A percentile compares a stretch with the other conserved stretches of the same genome.
Evolutionary conservation across 1,139 yeast species (phyloP).

Genomic region (Candida smagusa): DNA sequence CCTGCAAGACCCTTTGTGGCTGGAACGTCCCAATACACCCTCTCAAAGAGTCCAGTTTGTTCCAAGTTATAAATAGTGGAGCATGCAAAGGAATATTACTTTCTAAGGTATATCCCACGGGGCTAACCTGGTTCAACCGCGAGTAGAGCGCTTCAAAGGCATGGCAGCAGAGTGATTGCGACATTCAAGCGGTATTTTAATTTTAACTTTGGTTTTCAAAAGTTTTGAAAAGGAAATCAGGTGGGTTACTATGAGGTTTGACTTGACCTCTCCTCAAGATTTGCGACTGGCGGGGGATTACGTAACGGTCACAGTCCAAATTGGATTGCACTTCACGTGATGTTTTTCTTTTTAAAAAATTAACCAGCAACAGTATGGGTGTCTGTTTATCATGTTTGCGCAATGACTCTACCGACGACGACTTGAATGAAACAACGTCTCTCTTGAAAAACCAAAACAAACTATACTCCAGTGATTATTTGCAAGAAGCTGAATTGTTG

Average conservation of each 20-base stretch:
- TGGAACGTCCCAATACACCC: conserved; percentile 94
- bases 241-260: too few species aligned
- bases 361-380: conserved; percentile 30
- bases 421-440: conserved; percentile 32
- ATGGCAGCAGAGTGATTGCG: conserved; percentile 34
- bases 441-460: conserved; percentile 29
- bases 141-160: conserved; percentile 37
- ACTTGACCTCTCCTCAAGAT: too few species aligned
- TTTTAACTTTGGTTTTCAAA: not conserved
- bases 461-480: conserved; percentile 30
- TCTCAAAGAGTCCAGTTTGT: conserved; percentile 53
- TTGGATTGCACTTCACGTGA: not conserved
- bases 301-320: too few species aligned
- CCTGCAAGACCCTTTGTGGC: conserved; percentile 43
- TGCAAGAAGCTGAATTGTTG: conserved; percentile 38
- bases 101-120: conserved; percentile 15
- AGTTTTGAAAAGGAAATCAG: not conserved
- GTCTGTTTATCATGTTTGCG: conserved; percentile 47
- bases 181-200: conserved; percentile 12
- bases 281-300: too few species aligned
- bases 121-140: conserved; percentile 13
- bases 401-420: conserved; percentile 33
- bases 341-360: not conserved
- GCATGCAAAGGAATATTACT: conserved; percentile 44
- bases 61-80: conserved; percentile 85